Base-by-base conservation (phyloP, 257 asterid species). In the Fraxinus excelsior region DNA sequence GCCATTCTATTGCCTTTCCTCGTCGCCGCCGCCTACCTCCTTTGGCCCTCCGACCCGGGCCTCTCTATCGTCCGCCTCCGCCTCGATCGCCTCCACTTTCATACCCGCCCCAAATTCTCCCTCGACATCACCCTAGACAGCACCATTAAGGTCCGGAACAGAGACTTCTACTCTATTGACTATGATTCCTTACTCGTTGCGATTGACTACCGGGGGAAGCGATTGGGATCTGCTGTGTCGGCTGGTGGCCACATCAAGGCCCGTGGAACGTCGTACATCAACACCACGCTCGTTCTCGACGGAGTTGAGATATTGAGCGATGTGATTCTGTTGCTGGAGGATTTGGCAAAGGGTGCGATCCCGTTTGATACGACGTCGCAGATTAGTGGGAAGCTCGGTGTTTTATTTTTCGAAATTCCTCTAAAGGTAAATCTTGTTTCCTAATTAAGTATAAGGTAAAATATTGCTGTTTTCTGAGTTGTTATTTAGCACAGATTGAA, bases 31-130 rank as follows among this genome's bases (percentile, higher is more conserved):
- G 75, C 76, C 19, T 91, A 87, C 82, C 72, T 96, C 74, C 78
- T 96, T 74, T 96, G 91, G 92, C 99, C 99, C 0, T 89, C 96
- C 74, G 86, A 90, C 62, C 99, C 99, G 3, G 72, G 85, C 0
- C 78, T 96, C 80, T 85, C 96, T 74, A 58, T 93, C 68, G 90
- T 86, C n/a, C 92, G 94, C 69, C 78, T 93, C 76, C 86, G 68
- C 64, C 93, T 96, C 79, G 85, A 86, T 26, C 82, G 82, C 86
- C 82, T 96, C 76, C 82, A 75, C 31, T 44, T 93, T 83, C 90
- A 86, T 77, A 60, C 85, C 0, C 69, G 76, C 76, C 97, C 99
- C 16, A 32, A 67, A 56, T 28, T 84, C 40, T 82, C 97, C 5
- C 49, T 96, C 74, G 97, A 94, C 67, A 73, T 86, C 51, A 84